Evolutionary conservation across 176 grass and related monocot species (phyloP).

Genomic region (Aegilops umbellulata): DNA sequence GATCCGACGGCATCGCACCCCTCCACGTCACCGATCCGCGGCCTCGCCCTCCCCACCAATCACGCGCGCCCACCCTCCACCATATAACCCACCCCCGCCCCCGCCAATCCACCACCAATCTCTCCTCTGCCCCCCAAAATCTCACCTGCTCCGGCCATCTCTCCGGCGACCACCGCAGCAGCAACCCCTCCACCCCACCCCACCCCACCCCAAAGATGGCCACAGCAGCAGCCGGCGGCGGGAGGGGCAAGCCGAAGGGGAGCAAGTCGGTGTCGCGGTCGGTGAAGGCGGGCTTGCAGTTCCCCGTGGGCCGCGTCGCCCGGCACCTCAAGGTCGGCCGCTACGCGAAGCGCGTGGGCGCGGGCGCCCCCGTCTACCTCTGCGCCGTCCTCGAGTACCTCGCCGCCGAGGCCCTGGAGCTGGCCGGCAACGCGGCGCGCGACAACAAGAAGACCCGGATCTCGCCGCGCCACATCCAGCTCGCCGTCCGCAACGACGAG

Average conservation of each 20-base stretch:
- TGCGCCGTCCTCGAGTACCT: constrained; percentile 80
- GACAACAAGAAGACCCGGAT: constrained; percentile 66
- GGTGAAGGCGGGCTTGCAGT: constrained; percentile 65
- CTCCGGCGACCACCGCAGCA: neutral
- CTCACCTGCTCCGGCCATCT: neutral
- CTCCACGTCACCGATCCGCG: constrained; percentile 37
- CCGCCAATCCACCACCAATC: neutral
- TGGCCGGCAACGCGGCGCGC: constrained; percentile 50
- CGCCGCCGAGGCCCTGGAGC: constrained; percentile 63
- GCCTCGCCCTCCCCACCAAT: neutral
- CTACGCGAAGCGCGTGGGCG: constrained; percentile 64
- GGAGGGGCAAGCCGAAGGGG: constrained; percentile 42
- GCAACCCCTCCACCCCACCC: too few relatives aligned
- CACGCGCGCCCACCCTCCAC: neutral
- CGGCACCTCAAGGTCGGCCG: constrained; percentile 65
- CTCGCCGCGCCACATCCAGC: constrained; percentile 56
- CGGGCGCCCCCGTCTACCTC: constrained; percentile 61
- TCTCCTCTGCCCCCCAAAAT: too few relatives aligned
- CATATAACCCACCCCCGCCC: neutral
- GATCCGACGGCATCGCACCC: neutral
- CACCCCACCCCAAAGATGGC: neutral
- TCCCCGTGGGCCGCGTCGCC: constrained; percentile 64
- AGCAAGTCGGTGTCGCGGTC: constrained; percentile 46
- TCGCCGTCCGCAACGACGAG: constrained; percentile 60
- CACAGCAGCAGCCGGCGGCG: constrained; percentile 32